phyloP scores from a whole-genome alignment of 495 filamentous ascomycete genomes.

The Penicillium taxi region DNA sequence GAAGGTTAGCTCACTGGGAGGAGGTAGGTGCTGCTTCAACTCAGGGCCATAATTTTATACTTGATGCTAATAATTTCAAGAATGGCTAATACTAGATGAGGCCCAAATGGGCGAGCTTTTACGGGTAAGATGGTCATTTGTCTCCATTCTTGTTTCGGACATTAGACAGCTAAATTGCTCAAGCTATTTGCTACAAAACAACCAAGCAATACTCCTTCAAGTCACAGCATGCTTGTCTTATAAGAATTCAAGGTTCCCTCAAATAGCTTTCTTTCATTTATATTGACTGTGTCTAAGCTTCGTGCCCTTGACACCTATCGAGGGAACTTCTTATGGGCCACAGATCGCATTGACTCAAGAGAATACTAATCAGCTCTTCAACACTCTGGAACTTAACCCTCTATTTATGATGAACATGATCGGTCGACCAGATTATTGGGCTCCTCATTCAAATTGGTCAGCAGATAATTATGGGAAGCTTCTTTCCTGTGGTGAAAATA shows the following conservation, averaged over 20 bases:
- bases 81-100: slow-evolving; percentile 3
- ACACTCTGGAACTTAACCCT: slow-evolving; percentile 4
- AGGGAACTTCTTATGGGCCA: slow-evolving; percentile 6
- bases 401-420: slow-evolving; percentile 2
- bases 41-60: neutral
- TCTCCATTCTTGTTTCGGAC: too few relatives aligned
- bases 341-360: slow-evolving; percentile 4
- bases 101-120: neutral
- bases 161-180: too few relatives aligned
- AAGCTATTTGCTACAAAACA: too few relatives aligned
- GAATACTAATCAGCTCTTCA: slow-evolving; percentile 2
- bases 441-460: slow-evolving; percentile 5
- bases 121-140: too few relatives aligned
- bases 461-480: slow-evolving; percentile 2
- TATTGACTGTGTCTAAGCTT: slow-evolving; percentile 1
- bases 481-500: slow-evolving; percentile 5
- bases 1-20: neutral
- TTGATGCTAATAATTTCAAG: neutral
- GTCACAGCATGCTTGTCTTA: slow-evolving; percentile 5
- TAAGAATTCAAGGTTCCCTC: too few relatives aligned
- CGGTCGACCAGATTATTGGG: slow-evolving; percentile 3
- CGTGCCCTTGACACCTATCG: slow-evolving; percentile 5
- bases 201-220: neutral
- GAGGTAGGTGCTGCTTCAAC: slow-evolving; percentile 1
- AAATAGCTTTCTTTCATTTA: neutral